These are phyloP conservation scores for Aspergillus sp. DNA, from an alignment of 2,329 filamentous ascomycete species.

Conservation along the genomic window DNA sequence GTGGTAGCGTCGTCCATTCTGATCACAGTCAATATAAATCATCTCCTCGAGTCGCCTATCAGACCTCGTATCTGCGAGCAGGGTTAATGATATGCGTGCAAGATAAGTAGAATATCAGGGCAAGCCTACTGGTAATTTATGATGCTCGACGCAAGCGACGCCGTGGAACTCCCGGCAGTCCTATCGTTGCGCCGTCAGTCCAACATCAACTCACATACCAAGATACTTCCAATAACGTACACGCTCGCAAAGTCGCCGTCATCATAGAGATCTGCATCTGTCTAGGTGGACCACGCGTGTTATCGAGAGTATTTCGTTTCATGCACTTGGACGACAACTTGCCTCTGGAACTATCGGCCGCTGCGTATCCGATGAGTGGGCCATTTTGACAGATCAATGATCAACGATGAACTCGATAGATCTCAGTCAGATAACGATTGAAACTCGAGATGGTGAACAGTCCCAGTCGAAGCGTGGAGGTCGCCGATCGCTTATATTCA, in stretches of 20 bases:
- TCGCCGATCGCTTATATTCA: neutral
- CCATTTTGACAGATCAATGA: neutral
- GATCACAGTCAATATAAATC: neutral
- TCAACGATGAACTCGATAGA: neutral
- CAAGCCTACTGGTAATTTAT: conserved; percentile 19
- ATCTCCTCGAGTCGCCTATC: neutral
- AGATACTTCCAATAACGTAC: neutral
- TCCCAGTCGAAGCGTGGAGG: too few relatives aligned
- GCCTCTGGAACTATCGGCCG: conserved; percentile 7
- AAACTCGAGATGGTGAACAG: too few relatives aligned
- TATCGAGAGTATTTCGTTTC: too few relatives aligned
- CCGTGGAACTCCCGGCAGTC: conserved; percentile 14
- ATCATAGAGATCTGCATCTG: conserved; percentile 8
- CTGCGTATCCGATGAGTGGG: neutral
- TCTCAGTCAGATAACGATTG: neutral
- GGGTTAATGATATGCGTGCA: neutral
- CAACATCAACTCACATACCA: neutral
- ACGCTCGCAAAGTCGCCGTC: conserved; percentile 10
- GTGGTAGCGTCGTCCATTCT: conserved; percentile 29
- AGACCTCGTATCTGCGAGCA: conserved; percentile 13
- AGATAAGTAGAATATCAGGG: neutral
- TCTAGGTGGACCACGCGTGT: neutral
- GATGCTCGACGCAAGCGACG: conserved; percentile 19
- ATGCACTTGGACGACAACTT: neutral
- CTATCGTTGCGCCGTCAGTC: neutral